Conservation (phyloP, 2,329 filamentous ascomycete genomes). For the Epichloe amarillans region DNA sequence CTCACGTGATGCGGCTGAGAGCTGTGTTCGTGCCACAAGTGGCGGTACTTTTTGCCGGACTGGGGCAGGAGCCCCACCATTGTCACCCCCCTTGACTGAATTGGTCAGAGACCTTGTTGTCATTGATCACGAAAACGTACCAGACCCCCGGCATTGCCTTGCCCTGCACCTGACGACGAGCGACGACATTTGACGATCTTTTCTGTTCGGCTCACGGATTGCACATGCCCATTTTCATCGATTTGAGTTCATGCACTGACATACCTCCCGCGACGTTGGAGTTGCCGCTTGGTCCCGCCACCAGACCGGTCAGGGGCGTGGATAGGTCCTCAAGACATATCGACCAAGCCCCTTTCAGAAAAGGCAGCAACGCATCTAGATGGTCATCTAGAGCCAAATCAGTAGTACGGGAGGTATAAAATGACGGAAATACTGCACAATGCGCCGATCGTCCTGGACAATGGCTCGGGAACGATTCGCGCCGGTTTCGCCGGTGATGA, state of each 20-base stretch:
- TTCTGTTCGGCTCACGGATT: neutral
- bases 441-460: conserved; percentile 96
- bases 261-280: neutral
- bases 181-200: neutral
- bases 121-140: neutral
- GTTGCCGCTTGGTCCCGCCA: neutral
- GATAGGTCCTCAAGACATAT: neutral
- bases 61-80: neutral
- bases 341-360: neutral
- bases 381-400: neutral
- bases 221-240: neutral
- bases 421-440: conserved; percentile 70
- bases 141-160: neutral
- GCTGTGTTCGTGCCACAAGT: neutral
- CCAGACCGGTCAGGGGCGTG: conserved; percentile 1
- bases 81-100: neutral
- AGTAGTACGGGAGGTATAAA: neutral
- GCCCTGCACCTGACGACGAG: neutral
- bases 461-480: conserved; percentile 93
- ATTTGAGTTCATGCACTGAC: neutral
- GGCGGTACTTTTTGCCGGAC: neutral
- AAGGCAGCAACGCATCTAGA: neutral
- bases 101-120: neutral
- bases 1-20: conserved; percentile 17
- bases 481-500: conserved; percentile 96